Conservation (phyloP, 225 moss, liverwort and hornwort species). For the Thuidium tamariscinum region DNA sequence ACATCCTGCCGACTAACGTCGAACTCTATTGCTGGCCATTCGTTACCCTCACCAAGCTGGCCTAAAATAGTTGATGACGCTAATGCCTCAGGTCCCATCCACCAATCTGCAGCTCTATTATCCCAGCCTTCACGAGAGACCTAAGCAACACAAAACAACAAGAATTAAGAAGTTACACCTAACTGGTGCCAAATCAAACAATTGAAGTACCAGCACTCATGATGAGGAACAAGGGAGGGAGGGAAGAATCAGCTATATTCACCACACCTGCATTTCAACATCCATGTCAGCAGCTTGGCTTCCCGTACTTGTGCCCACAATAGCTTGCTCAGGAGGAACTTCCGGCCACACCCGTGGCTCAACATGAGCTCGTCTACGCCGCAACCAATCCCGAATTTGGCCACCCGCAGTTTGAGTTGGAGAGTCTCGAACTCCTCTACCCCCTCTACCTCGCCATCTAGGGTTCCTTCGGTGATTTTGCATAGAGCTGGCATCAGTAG, state of each 20-base stretch:
- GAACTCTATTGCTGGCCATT: conserved; percentile 68
- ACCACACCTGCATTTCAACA: conserved; percentile 43
- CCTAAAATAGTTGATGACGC: conserved; percentile 23
- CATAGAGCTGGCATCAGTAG: conserved; percentile 32
- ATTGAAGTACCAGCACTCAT: neutral
- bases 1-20: conserved; percentile 89
- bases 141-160: conserved; percentile 5
- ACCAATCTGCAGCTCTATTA: conserved; percentile 58
- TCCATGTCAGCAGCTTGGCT: conserved; percentile 58
- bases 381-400: conserved; percentile 73
- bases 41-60: conserved; percentile 36
- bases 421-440: conserved; percentile 57
- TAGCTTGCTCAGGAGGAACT: conserved; percentile 17
- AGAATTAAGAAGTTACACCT: neutral
- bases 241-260: neutral
- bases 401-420: conserved; percentile 38
- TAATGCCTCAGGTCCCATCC: conserved; percentile 72
- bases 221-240: neutral
- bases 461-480: conserved; percentile 42
- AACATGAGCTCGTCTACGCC: conserved; percentile 51
- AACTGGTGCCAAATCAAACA: neutral
- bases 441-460: conserved; percentile 73
- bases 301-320: conserved; percentile 17
- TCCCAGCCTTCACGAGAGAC: conserved; percentile 42
- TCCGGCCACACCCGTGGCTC: conserved; percentile 41